phyloP scores from a whole-genome alignment of 2,329 filamentous ascomycete genomes.

The Fusarium proliferatum region DNA sequence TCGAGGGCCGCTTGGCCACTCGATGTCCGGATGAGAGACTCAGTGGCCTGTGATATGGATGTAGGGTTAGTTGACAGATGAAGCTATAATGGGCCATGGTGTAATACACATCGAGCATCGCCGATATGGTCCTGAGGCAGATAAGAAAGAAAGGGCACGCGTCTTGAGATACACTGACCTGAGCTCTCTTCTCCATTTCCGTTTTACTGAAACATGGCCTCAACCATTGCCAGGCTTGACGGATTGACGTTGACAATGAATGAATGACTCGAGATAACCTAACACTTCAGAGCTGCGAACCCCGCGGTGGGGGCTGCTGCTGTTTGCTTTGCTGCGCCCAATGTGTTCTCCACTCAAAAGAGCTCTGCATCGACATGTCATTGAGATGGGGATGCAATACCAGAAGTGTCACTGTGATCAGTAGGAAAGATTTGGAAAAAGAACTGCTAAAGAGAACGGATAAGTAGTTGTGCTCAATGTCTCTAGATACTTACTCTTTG shows the following conservation, averaged over 20 bases:
- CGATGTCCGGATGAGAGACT: slow-evolving; percentile 51
- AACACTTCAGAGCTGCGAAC: slow-evolving; percentile 4
- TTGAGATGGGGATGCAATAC: background rate
- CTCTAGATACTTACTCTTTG: too few relatives aligned
- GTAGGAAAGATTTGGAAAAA: background rate
- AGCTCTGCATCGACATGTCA: background rate
- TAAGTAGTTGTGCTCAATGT: too few relatives aligned
- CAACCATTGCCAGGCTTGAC: slow-evolving; percentile 21
- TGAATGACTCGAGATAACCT: background rate
- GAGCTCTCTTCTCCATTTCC: slow-evolving; percentile 54
- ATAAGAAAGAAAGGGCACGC: background rate
- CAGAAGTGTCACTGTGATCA: background rate
- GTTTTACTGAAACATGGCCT: slow-evolving; percentile 42
- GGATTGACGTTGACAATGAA: slow-evolving; percentile 1
- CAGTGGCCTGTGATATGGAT: slow-evolving; percentile 49
- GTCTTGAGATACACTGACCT: slow-evolving; percentile 42
- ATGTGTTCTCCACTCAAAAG: slow-evolving; percentile 21
- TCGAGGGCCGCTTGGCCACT: slow-evolving; percentile 70
- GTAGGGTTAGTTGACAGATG: slow-evolving; percentile 8
- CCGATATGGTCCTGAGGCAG: too few relatives aligned
- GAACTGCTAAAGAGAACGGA: background rate
- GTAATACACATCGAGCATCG: background rate
- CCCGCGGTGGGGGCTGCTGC: slow-evolving; percentile 30
- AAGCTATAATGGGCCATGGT: background rate
- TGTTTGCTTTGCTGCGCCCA: slow-evolving; percentile 10